Base-by-base conservation (phyloP, 2,329 filamentous ascomycete species). In the Periconia sp. region DNA sequence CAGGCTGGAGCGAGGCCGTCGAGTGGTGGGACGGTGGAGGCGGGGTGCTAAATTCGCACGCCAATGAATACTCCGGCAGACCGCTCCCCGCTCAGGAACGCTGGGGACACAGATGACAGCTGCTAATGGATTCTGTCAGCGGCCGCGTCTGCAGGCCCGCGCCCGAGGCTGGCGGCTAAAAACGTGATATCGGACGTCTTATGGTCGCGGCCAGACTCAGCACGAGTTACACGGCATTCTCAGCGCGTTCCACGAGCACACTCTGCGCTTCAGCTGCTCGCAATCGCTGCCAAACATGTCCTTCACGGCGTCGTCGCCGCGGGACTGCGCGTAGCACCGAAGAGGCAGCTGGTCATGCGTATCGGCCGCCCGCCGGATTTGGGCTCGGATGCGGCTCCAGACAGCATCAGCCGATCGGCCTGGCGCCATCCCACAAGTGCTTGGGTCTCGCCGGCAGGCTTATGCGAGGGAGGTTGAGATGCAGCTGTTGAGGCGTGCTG, bases 111-210 rank as follows among this genome's bases (percentile, higher is more conserved):
- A 34, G 40, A 38, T 40, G 43, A 35, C 47, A 42, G 48, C 32
- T 28, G 43, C 36, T 36, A 29, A 18, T 36, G 29, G 17, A n/a
- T 15, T 32, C 48, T 22, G 32, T 43, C 44, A 48, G 36, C 47
- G 40, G 40, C 51, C 47, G 48, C 47, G 23, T 41, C 43, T 52
- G 43, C 43, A 42, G 29, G 15, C 11, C 33, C 24, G 35, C 38
- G 35, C 42, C 46, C 43, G 37, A 43, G 38, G 22, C 43, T 43
- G 50, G 54, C 57, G 57, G 56, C 56, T 61, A 57, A 60, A 56
- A 49, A 52, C 32, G 54, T 51, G 57, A 58, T 54, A 50, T 53
- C 48, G 39, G 32, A 45, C 25, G 37, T 42, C 15, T 31, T 26
- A 16, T 42, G 16, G 21, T 7, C 15, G 41, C 40, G 33, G 33